These are phyloP conservation scores for Zangia roseola DNA, from an alignment of 768 basidiomycete genomes.

Conservation along the genomic window DNA sequence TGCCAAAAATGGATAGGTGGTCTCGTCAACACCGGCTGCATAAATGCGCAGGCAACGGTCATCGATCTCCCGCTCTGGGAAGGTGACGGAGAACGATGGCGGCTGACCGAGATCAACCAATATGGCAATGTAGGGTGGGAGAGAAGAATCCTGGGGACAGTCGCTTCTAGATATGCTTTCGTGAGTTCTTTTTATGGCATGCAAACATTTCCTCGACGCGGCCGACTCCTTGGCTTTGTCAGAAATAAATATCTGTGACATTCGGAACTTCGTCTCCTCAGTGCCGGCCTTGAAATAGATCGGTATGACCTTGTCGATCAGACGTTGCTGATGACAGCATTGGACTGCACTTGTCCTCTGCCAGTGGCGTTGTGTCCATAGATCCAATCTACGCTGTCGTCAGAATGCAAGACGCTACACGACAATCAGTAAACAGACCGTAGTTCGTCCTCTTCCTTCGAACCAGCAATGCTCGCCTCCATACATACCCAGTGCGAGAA, in stretches of 20 bases:
- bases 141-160: neutral
- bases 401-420: neutral
- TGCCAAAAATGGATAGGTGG: slow-evolving; percentile 7
- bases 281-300: too few relatives aligned
- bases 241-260: slow-evolving; percentile 20
- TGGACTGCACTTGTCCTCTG: too few relatives aligned
- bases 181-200: neutral
- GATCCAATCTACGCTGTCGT: neutral
- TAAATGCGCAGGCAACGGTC: slow-evolving; percentile 9
- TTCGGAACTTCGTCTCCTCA: neutral
- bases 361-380: too few relatives aligned
- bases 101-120: slow-evolving; percentile 9
- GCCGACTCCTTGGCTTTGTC: slow-evolving; percentile 4
- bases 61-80: neutral
- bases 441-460: neutral
- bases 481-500: slow-evolving; percentile 18
- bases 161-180: neutral
- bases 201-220: neutral
- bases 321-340: slow-evolving; percentile 10
- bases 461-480: slow-evolving; percentile 2
- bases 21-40: neutral
- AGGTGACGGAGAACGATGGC: neutral
- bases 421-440: too few relatives aligned
- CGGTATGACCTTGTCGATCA: slow-evolving; percentile 12
- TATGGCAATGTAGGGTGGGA: slow-evolving; percentile 6